Conservation (phyloP, 108 stramenopile species). For the Thalassiosira profunda region DNA sequence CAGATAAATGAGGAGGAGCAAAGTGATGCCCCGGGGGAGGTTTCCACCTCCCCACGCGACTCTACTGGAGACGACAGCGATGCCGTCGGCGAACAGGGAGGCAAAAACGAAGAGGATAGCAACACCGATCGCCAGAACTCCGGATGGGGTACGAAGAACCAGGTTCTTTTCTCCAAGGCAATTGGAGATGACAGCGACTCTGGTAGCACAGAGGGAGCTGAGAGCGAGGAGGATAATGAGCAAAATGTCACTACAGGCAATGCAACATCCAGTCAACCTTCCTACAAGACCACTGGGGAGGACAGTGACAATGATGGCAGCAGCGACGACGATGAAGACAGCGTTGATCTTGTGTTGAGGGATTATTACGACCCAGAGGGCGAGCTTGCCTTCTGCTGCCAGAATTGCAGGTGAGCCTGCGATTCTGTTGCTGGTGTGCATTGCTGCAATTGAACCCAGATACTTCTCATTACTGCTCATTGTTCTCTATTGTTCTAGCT, state of each 20-base stretch:
- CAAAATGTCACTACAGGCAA: not conserved
- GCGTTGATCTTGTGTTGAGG: not conserved
- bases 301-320: too few relatives aligned
- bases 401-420: constrained; percentile 8
- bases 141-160: not conserved
- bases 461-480: too few relatives aligned
- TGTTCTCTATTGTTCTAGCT: too few relatives aligned
- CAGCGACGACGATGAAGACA: not conserved
- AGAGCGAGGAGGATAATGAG: not conserved
- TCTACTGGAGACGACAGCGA: too few relatives aligned
- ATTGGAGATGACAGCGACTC: not conserved
- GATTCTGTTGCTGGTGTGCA: too few relatives aligned
- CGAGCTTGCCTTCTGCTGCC: not conserved
- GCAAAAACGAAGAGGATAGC: not conserved
- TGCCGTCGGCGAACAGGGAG: too few relatives aligned
- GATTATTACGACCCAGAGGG: not conserved
- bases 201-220: not conserved
- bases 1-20: too few relatives aligned
- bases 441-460: too few relatives aligned
- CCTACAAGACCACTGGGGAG: too few relatives aligned
- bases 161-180: not conserved
- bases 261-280: not conserved
- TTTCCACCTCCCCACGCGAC: too few relatives aligned
- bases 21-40: too few relatives aligned
- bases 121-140: not conserved